A percentile compares a stretch with the other conserved stretches of the same genome.
Conservation (phyloP, 176 grass and related monocot species). For the Zizania latifolia region DNA sequence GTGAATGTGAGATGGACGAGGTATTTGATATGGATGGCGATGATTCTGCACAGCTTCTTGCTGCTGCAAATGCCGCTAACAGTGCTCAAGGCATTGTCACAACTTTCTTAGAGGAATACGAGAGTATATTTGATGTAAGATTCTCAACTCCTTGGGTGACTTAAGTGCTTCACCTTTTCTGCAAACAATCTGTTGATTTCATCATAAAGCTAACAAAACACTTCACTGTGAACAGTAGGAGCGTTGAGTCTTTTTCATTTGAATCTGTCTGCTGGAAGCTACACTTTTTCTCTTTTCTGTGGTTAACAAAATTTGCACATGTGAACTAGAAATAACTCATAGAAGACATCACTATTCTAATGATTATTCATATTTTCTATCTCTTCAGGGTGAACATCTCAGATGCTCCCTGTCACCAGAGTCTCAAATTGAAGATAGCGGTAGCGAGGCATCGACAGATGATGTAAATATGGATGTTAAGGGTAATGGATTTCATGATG, state of each 20-base stretch:
- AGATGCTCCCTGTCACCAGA: slow-evolving; percentile 70
- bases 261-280: background rate
- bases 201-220: background rate
- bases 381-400: slow-evolving; percentile 68
- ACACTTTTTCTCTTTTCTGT: background rate
- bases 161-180: background rate
- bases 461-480: slow-evolving; percentile 66
- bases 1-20: slow-evolving; percentile 98
- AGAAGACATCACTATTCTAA: background rate
- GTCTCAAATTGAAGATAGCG: slow-evolving; percentile 88
- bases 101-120: slow-evolving; percentile 91
- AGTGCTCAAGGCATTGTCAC: slow-evolving; percentile 86
- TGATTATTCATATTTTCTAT: slow-evolving; percentile 11
- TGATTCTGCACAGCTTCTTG: slow-evolving; percentile 94
- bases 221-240: background rate
- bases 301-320: background rate
- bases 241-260: background rate
- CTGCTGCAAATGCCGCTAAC: slow-evolving; percentile 95
- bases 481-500: slow-evolving; percentile 89
- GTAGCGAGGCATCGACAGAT: slow-evolving; percentile 72
- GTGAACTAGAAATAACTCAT: background rate
- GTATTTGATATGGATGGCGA: slow-evolving; percentile 82
- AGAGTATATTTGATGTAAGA: slow-evolving; percentile 90
- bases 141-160: slow-evolving; percentile 15
- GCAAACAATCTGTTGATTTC: background rate